Base-by-base conservation (phyloP, 352 stramenopile species). In the Thraustochytrium sp. region DNA sequence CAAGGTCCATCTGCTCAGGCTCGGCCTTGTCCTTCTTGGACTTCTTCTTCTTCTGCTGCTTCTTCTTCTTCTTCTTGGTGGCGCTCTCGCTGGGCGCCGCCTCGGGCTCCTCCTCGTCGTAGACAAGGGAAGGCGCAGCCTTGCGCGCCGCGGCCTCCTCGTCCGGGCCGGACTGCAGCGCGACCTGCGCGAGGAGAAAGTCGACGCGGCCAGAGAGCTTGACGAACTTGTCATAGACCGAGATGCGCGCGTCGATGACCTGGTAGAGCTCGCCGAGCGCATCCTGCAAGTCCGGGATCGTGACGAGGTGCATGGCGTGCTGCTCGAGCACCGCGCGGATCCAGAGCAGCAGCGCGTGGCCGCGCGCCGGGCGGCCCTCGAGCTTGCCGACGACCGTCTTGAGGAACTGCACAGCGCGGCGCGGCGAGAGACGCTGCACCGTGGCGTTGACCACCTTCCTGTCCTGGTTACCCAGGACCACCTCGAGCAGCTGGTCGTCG, bases 21-120 rank as follows among this genome's bases (percentile, higher is more conserved):
- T 34, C 54, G 26, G 54, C 54, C 36, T 63, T 21, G 5, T 38
- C 36, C 54, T 63, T 63, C 11, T 55, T 46, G n/a, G 62, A 8
- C 40, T 63, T 38, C 54, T 8, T 38, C 8, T n/a, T 11, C 8
- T 75, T 53, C 48, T 16, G 62, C 62, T n/a, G 62, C 29, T 46
- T 37, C 61, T 73, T 73, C 61, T 48, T 73, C 61, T 73, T 73
- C 61, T 48, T 73, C 36, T 46, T 51, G 9, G 9, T 49, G 54
- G 5, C 21, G 36, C 54, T 63, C 26, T 63, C 54, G 36, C 54
- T 55, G 13, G 80, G 11, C 5, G 11, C 9, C 42, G 76, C 42
- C n/a, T 65, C 68, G 9, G 68, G 68, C 36, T 42, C 68, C 68
- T 80, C 68, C 53, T 80, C 68, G 53, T 80, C 68, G 44, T 80